These are phyloP conservation scores for Huntiella abstrusa DNA, from an alignment of 2,329 filamentous ascomycete genomes.

Conservation along the genomic window DNA sequence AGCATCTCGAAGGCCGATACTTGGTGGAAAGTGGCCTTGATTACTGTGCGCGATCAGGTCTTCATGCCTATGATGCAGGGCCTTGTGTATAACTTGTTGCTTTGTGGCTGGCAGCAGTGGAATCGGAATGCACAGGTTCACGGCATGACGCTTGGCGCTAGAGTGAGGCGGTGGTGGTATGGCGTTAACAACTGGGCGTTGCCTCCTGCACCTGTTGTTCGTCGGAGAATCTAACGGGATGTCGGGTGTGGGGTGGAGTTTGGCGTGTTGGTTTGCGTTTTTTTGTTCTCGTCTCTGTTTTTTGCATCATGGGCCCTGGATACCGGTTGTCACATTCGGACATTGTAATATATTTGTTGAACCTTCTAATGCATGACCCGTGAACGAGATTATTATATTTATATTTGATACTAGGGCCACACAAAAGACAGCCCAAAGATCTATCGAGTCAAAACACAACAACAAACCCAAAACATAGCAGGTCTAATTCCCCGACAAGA, in stretches of 20 bases:
- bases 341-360: too few species aligned
- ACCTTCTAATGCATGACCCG: too few species aligned
- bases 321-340: background rate
- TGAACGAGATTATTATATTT: too few species aligned
- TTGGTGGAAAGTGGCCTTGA: constrained; percentile 62
- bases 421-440: too few species aligned
- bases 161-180: constrained; percentile 84
- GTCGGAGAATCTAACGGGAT: constrained; percentile 6
- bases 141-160: constrained; percentile 58
- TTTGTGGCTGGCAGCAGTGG: constrained; percentile 80
- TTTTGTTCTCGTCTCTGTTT: background rate
- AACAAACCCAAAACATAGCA: too few species aligned
- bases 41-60: constrained; percentile 80
- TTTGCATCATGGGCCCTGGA: background rate
- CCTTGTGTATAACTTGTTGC: constrained; percentile 65
- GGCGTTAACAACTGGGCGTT: constrained; percentile 78
- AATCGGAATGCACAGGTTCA: constrained; percentile 61
- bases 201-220: constrained; percentile 20
- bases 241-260: background rate
- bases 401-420: too few species aligned
- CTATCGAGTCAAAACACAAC: too few species aligned
- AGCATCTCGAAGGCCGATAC: constrained; percentile 66
- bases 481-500: too few species aligned
- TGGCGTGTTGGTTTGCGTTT: background rate
- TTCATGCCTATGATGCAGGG: constrained; percentile 78